Base-by-base conservation (phyloP, 164 flowering plant species). In the Sedum album region DNA sequence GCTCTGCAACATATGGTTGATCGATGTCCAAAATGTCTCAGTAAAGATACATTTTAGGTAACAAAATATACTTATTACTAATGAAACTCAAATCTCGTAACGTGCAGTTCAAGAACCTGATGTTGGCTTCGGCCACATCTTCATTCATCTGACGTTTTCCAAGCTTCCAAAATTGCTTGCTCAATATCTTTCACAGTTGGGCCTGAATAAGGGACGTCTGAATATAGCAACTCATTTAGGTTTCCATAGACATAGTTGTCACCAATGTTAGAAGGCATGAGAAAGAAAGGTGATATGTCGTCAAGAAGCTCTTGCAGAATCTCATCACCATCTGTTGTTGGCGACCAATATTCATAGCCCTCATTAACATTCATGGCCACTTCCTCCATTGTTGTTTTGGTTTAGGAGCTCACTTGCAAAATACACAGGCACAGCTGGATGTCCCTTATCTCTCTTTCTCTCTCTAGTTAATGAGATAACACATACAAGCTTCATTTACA, bases 291-390 rank as follows among this genome's bases (percentile, higher is more conserved):
- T 5, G 88, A 77, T 1, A 74, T 82, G 61, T 84, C 75, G 46
- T 81, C 85, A 5, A 88, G 82, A 76, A 90, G 88, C 76, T 83
- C 90, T 66, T 17, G 62, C 18, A 57, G 62, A 57, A 57, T 57
- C n/a, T 57, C 62, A 57, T 57, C 62, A 26, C 62, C 62, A 18
- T 57, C 62, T 28, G 33, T 30, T 30, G 33, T 4, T 2, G 35
- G 17, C 61, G 61, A 57, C 62, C 62, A 57, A 14, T 57, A 57
- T 57, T 57, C 33, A 9, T 26, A 57, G n/a, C 62, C 15, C 35
- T 57, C 33, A 33, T 57, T 25, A 44, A 44, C 4, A 57, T 57
- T 28, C 31, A 55, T 55, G 26, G 25, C 57, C 9, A 25, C 14
- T 7, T 55, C 31, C 62, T 57, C 62, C 62, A 57, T 28, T 26